Evolutionary conservation across 129 eudicot species (phyloP), one percentile per base, ranked within the genome.

Genomic region (Flaveria linearis): DNA sequence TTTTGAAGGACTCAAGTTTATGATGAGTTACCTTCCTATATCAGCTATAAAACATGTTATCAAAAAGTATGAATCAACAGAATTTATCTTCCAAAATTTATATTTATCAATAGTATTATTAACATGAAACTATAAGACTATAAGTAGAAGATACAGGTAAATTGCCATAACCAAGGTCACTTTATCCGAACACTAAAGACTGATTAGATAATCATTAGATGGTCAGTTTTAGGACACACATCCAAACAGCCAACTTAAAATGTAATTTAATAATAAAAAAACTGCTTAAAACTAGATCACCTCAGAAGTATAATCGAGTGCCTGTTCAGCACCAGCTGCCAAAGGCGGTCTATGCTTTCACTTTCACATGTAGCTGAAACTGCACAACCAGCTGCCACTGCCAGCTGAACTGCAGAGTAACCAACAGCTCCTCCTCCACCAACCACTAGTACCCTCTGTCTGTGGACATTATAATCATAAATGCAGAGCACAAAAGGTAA

Each of bases 371-470:
- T 91, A 33, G 96, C 83, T 57, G 93, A 88, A 60, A 89, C 97
- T 58, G 85, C 88, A 81, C 97, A 94, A 20, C 99, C 96, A 11
- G 88, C 83, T 68, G 91, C 93, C 20, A 89, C 97, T 0, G 99
- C 86, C 28, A 94, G 88, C 85, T 94, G 99, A 83, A 94, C 76
- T 33, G 99, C 99, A 41, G 94, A 86, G 75, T 80, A 86, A 74
- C 99, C 99, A 26, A 94, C 99, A 68, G 99, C 97, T 75, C 97
- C 99, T 71, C 99, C 99, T 58, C 99, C 99, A 73, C 97, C 99
- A 13, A 94, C 70, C 76, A 94, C 90, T 67, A 94, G 77, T 39
- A 94, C 96, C 72, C 92, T 91, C 80, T 94, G 99, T 67, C 99
- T 94, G 90, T 60, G 25, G 36, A 57, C 17, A 78, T 56, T 65